Conservation (phyloP, 106 monocot species). For the Alisma plantagoaquatica region DNA sequence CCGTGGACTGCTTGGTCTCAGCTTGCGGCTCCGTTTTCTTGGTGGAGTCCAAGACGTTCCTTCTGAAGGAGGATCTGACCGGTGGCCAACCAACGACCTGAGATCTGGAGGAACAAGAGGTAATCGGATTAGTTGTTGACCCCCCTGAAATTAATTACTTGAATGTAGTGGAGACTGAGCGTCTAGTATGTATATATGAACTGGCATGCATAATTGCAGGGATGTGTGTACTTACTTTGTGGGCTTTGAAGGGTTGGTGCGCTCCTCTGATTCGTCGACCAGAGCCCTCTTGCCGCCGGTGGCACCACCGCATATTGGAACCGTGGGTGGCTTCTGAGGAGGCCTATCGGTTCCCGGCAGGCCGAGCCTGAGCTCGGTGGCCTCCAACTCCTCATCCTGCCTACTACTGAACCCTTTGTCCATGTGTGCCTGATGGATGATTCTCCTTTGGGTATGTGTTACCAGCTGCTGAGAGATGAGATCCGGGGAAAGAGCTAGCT, state of each 20-base stretch:
- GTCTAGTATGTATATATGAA: too few relatives aligned
- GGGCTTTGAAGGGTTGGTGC: background rate
- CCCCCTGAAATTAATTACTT: too few relatives aligned
- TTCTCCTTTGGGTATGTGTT: background rate
- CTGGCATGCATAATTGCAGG: background rate
- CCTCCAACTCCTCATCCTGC: constrained; percentile 3
- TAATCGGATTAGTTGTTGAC: too few relatives aligned
- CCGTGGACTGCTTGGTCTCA: too few relatives aligned
- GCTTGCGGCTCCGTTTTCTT: constrained; percentile 27
- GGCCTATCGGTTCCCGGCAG: constrained; percentile 53
- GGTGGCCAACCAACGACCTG: constrained; percentile 89
- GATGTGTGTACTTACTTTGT: constrained; percentile 13
- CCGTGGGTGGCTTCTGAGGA: too few relatives aligned
- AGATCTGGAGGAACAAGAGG: too few relatives aligned
- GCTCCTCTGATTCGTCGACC: background rate
- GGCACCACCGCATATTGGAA: background rate
- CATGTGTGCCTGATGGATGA: background rate
- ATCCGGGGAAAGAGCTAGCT: background rate
- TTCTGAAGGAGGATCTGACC: constrained; percentile 37
- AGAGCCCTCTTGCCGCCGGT: constrained; percentile 21
- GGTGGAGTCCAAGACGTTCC: constrained; percentile 21
- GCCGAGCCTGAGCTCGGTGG: constrained; percentile 64
- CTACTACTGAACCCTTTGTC: background rate
- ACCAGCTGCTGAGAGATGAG: background rate
- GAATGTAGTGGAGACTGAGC: too few relatives aligned